Base-by-base conservation (phyloP, 148 eudicot species). In the Arbutus unedo region DNA sequence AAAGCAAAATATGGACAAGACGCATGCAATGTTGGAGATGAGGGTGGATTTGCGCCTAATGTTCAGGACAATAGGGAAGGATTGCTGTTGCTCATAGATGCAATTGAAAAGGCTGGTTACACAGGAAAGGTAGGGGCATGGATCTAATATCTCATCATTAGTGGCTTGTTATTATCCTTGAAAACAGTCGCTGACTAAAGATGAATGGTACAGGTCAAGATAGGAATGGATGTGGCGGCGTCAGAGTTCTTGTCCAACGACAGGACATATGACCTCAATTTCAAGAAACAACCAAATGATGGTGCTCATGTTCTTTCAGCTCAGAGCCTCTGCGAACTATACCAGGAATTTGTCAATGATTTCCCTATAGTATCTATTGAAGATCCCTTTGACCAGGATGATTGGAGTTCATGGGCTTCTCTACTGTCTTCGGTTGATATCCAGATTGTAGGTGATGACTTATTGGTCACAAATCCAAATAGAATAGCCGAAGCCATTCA, bases 151-250 rank as follows among this genome's bases (percentile, higher is more conserved):
- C 68, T 80, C 78, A 5, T 78, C 71, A 66, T 60, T 79, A 60
- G 21, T 75, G 59, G 71, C n/a, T 7, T 41, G 48, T 74, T n/a
- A 56, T 72, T 14, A n/a, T 81, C 57, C 49, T 78, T 56, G 56
- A 50, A 23, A 78, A 56, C 71, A 19, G 64, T 87, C 44, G 66
- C 51, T 67, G 64, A 81, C 77, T 56, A 41, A 62, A 68, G 60
- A n/a, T 79, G 74, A 76, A 73, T 57, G 81, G 53, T 84, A 84
- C 93, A 96, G 99, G 93, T 96, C 81, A 94, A 94, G 84, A 96
- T 96, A 79, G 99, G 99, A 74, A 96, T 96, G 99, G 99, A 96
- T 85, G 99, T 96, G 72, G 99, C 99, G 48, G 99, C 99, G 67
- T 96, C 99, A 23, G 99, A 96, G 89, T 94, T 96, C 82, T 91